Percentiles rank a stretch among this genome's conserved stretches.
phyloP scores from a whole-genome alignment of 192 early-diverging fungal species.

The Backusella liffmaniae region DNA sequence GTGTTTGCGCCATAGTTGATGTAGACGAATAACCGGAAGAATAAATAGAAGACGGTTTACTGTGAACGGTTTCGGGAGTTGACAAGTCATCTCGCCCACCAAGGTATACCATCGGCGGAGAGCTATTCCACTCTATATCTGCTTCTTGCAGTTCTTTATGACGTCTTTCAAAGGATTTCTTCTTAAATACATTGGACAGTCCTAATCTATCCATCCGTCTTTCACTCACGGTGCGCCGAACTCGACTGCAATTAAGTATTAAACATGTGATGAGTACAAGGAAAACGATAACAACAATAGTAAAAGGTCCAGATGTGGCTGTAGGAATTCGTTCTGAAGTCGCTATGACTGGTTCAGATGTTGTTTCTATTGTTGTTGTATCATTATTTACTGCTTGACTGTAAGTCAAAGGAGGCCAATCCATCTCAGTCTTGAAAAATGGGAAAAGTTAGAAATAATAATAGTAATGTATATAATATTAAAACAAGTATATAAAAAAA shows the following conservation, averaged over 20 bases:
- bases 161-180: conserved; percentile 1
- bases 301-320: not conserved
- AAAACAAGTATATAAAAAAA: not conserved
- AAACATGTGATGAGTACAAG: conserved; percentile 11
- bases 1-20: not conserved
- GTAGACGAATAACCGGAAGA: conserved; percentile 3
- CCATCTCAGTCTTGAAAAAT: not conserved
- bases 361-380: not conserved
- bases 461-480: not conserved
- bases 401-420: conserved; percentile 2
- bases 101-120: not conserved
- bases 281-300: not conserved
- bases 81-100: not conserved
- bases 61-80: not conserved
- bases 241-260: conserved; percentile 10
- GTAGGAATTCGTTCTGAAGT: conserved; percentile 6
- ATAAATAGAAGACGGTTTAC: not conserved
- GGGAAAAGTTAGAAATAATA: not conserved
- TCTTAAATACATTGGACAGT: not conserved
- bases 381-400: not conserved
- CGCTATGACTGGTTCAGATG: not conserved
- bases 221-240: not conserved
- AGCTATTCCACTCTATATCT: conserved; percentile 1
- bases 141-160: conserved; percentile 14
- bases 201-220: conserved; percentile 12